phyloP scores from a whole-genome alignment of 2,329 filamentous ascomycete genomes.

The Amphichorda felina region DNA sequence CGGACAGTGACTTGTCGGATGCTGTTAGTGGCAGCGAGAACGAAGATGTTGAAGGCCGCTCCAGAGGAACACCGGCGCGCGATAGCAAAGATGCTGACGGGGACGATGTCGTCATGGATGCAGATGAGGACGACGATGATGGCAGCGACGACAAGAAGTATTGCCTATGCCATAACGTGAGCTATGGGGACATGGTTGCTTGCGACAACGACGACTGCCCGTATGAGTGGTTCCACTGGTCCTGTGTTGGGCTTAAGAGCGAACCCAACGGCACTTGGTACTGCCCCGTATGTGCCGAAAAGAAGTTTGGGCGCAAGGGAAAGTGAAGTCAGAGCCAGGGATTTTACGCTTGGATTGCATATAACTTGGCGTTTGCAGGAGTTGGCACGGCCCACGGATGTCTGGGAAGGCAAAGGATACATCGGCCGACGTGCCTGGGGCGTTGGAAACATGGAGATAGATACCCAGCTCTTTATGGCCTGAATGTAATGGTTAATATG shows the following conservation, averaged over 20 bases:
- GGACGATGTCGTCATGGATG: conserved; percentile 43
- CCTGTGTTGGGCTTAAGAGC: conserved; percentile 55
- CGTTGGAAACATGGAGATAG: too few relatives aligned
- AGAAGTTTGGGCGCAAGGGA: conserved; percentile 9
- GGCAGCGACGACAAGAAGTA: conserved; percentile 71
- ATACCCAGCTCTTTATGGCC: too few relatives aligned
- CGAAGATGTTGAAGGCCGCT: conserved; percentile 21
- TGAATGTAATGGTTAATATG: too few relatives aligned
- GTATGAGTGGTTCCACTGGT: conserved; percentile 85
- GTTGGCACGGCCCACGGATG: too few relatives aligned
- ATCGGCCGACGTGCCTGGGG: too few relatives aligned
- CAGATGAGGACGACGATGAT: conserved; percentile 50
- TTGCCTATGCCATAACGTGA: conserved; percentile 72
- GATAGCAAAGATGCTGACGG: conserved; percentile 29
- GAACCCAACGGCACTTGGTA: conserved; percentile 59
- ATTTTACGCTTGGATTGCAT: not conserved
- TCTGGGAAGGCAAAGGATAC: too few relatives aligned
- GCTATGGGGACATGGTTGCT: conserved; percentile 80
- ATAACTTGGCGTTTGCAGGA: too few relatives aligned
- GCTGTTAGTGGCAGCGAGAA: conserved; percentile 44
- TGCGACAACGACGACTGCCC: conserved; percentile 76
- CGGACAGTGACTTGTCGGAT: conserved; percentile 54
- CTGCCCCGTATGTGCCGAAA: conserved; percentile 49
- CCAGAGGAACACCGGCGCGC: conserved; percentile 16
- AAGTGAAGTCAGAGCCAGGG: not conserved